Percentiles rank a stretch among this genome's conserved stretches.
phyloP scores from a whole-genome alignment of 305 asterid genomes.

The Solanum hybrid region DNA sequence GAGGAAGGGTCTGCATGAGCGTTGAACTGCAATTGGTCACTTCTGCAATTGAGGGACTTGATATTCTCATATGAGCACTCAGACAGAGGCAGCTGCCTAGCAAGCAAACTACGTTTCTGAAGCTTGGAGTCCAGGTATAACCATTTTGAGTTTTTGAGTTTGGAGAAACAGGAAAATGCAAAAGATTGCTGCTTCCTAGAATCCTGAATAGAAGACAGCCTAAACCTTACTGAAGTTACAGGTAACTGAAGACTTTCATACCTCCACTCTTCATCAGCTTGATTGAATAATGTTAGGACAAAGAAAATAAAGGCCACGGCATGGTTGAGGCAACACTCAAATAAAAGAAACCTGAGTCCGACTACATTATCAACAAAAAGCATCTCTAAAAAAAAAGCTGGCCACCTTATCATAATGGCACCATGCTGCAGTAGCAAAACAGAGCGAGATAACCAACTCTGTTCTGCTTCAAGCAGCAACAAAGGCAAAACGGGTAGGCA shows the following conservation, averaged over 20 bases:
- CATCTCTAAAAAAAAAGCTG: constrained; percentile 67
- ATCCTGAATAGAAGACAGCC: constrained; percentile 48
- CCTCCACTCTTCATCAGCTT: constrained; percentile 37
- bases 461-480: constrained; percentile 22
- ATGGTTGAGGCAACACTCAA: constrained; percentile 69
- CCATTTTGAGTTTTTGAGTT: constrained; percentile 58
- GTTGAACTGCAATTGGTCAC: constrained; percentile 17
- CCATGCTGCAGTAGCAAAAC: constrained; percentile 58
- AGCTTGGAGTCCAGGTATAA: constrained; percentile 55
- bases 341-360: constrained; percentile 66
- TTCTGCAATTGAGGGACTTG: constrained; percentile 48
- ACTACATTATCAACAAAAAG: constrained; percentile 66
- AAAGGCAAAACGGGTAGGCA: constrained; percentile 36
- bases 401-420: constrained; percentile 51
- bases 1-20: constrained; percentile 30
- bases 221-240: constrained; percentile 67
- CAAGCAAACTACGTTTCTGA: constrained; percentile 49
- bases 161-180: constrained; percentile 59
- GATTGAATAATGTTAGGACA: constrained; percentile 49
- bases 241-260: constrained; percentile 46
- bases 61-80: constrained; percentile 83
- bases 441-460: constrained; percentile 36
- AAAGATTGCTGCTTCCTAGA: constrained; percentile 48
- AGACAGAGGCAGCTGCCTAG: constrained; percentile 53
- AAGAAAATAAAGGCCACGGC: constrained; percentile 59